Percentiles rank a stretch among this genome's conserved stretches.
Conservation (phyloP, 306 rosid species). For the Inga oerstediana region DNA sequence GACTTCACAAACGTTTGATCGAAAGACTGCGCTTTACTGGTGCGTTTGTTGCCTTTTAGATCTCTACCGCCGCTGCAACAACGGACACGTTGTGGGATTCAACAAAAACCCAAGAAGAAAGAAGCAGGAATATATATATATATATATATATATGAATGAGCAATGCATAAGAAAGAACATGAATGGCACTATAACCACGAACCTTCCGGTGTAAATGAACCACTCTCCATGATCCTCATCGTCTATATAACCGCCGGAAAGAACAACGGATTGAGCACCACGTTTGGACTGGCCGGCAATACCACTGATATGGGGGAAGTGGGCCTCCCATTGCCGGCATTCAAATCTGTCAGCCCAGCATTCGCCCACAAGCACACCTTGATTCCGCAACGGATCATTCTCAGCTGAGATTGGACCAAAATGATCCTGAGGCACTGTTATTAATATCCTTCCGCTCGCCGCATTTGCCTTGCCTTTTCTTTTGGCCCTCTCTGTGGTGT, state of each 20-base stretch:
- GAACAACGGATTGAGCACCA: slow-evolving; percentile 3
- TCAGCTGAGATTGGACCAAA: slow-evolving; percentile 1
- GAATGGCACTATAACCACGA: background rate
- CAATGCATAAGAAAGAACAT: background rate
- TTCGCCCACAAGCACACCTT: background rate
- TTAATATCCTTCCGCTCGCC: slow-evolving; percentile 67
- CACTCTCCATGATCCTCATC: slow-evolving; percentile 12
- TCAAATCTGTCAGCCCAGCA: background rate
- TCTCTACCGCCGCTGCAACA: background rate
- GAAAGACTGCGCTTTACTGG: background rate
- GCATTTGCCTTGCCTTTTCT: slow-evolving; percentile 63
- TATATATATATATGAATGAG: background rate
- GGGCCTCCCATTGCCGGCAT: slow-evolving; percentile 3
- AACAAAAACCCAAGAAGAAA: background rate
- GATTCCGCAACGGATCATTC: background rate
- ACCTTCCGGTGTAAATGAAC: slow-evolving; percentile 1
- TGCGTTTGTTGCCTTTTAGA: background rate
- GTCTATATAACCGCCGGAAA: background rate
- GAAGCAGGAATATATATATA: too few relatives aligned
- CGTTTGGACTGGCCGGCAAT: background rate
- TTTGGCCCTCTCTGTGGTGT: background rate
- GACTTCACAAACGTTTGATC: background rate
- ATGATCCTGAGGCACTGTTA: slow-evolving; percentile 45
- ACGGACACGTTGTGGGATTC: background rate
- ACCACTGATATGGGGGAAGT: background rate